Evolutionary conservation across 495 filamentous ascomycete genomes (phyloP), one percentile per base, ranked within the genome.

Genomic region (Penicillium mononematosum): DNA sequence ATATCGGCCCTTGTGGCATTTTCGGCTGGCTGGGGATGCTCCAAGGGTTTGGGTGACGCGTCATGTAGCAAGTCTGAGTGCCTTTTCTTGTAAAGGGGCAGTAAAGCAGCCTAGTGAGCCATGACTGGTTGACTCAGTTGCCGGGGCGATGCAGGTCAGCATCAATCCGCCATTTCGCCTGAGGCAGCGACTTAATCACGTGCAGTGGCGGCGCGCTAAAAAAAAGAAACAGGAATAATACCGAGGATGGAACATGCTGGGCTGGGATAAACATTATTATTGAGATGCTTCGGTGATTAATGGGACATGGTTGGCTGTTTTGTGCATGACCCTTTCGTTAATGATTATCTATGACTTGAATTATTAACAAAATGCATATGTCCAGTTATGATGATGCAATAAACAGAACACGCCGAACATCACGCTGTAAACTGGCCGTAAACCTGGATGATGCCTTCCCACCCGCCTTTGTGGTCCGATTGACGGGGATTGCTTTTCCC

Each of bases 361-460:
- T 45, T 12, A 56, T 24, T 12, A 17, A 34, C 31, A 34, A 34
- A 45, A 63, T 63, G 48, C 36, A 49, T 51, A 58, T 42, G 41
- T 51, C 47, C 49, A 61, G 49, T 43, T 24, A 49, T 43, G 36
- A 58, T 59, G 34, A 49, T 53, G 29, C 41, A 58, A 36, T 36
- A 7, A 16, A 31, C 25, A 24, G 27, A 17, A 25, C 44, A 36
- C 11, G 41, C 9, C 20, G 9, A 50, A 45, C 6, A 32, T 44
- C 42, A 69, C 29, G 49, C 39, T 27, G 55, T 61, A 48, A 71
- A 71, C 44, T 71, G 52, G 3, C 56, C 47, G 55, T 73, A 74
- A n/a, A 68, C 77, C 34, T 73, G 82, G 56, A 85, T 75, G 50
- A 80, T 70, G 11, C 71, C 80, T 24, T 82, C 83, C 81, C 82